Conservation (phyloP, 345 rosid species). For the Populus ilicifolia region DNA sequence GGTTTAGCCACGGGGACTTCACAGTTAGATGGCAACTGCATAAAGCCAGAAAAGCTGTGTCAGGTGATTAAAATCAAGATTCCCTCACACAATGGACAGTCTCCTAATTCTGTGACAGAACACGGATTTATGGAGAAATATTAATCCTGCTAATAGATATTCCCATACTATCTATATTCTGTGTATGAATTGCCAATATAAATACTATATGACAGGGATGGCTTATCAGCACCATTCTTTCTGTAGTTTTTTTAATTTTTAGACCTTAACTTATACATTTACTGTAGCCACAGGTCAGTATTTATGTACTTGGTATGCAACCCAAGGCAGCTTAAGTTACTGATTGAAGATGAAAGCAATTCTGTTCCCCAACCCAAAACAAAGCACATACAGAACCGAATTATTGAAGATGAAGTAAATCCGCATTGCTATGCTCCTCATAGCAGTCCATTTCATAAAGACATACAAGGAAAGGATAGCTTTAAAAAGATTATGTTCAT, state of each 20-base stretch:
- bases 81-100: too few species aligned
- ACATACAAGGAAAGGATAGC: neutral
- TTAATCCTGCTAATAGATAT: neutral
- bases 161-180: neutral
- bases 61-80: neutral
- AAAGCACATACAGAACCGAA: neutral
- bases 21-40: conserved; percentile 2
- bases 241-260: neutral
- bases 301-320: neutral
- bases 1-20: neutral
- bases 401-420: neutral
- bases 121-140: neutral
- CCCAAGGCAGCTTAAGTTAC: neutral
- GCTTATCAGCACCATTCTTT: neutral
- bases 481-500: neutral
- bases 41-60: neutral
- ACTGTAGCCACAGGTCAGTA: neutral
- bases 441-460: neutral
- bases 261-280: neutral
- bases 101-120: too few species aligned
- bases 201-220: neutral
- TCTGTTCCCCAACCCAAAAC: neutral
- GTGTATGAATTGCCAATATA: neutral
- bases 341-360: neutral
- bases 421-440: neutral